Evolutionary conservation across 176 grass and related monocot genomes (phyloP).

Genomic region (Bonia amplexicaulis): DNA sequence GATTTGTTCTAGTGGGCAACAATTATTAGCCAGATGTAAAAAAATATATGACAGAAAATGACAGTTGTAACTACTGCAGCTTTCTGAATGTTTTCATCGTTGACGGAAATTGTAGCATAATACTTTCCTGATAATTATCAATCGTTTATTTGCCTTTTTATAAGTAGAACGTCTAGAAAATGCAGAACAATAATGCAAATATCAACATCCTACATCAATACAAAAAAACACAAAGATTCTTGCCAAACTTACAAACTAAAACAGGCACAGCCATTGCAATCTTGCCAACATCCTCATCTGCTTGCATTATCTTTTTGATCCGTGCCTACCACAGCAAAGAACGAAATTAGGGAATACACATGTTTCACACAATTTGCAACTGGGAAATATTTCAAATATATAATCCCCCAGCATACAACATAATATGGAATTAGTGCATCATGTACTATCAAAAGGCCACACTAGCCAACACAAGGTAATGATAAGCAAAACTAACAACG

Average conservation of each 20-base stretch:
- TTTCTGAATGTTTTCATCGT: not conserved
- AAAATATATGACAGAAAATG: not conserved
- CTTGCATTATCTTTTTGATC: constrained; percentile 99
- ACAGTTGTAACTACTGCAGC: not conserved
- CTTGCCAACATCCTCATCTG: constrained; percentile 98
- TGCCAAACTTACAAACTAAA: constrained; percentile 84
- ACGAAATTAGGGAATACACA: not conserved
- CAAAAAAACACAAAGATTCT: constrained; percentile 6
- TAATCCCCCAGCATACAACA: not conserved
- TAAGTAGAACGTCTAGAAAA: not conserved
- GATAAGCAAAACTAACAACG: constrained; percentile 5
- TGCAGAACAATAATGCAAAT: not conserved
- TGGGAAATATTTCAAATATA: constrained; percentile 6
- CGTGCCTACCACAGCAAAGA: constrained; percentile 55
- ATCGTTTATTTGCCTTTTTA: not conserved
- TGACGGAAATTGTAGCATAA: not conserved
- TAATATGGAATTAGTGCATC: not conserved
- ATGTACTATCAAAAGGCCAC: not conserved
- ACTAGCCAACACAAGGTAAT: not conserved
- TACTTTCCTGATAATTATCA: not conserved
- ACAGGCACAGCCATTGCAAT: constrained; percentile 94
- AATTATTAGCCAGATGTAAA: not conserved
- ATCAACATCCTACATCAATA: not conserved
- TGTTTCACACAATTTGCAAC: not conserved
- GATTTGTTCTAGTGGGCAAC: not conserved